Conservation (phyloP, 1,284 basidiomycete genomes). For the Ganoderma leucocontextum region DNA sequence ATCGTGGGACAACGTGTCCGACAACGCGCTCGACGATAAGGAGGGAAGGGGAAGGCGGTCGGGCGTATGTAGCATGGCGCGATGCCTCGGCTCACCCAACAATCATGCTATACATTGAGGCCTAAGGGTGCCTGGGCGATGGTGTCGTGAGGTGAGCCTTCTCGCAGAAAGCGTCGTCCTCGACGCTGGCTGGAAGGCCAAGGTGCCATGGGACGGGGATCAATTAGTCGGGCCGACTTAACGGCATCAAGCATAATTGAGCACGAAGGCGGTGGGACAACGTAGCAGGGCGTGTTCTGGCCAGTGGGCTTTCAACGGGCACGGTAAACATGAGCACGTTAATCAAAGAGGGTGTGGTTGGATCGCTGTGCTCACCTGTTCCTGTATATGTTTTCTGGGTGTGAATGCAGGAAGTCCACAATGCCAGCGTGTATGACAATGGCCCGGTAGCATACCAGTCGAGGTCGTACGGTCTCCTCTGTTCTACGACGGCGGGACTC, state of each 20-base stretch:
- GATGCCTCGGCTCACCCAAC: background rate
- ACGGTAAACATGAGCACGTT: background rate
- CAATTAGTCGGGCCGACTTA: background rate
- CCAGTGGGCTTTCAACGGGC: background rate
- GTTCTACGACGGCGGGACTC: background rate
- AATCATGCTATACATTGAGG: background rate
- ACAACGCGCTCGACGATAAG: slow-evolving; percentile 10
- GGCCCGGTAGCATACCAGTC: background rate
- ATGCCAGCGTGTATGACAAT: background rate
- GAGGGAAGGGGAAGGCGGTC: slow-evolving; percentile 9
- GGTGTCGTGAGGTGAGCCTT: background rate
- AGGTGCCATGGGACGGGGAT: background rate
- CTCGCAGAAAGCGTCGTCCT: background rate
- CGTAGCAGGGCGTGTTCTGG: background rate
- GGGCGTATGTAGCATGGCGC: background rate
- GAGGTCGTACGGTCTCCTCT: background rate
- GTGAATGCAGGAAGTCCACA: background rate
- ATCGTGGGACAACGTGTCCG: slow-evolving; percentile 10
- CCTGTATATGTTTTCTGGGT: background rate
- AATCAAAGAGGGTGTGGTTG: background rate
- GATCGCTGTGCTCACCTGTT: background rate
- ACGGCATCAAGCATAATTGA: slow-evolving; percentile 1
- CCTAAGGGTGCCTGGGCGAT: background rate
- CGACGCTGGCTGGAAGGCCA: background rate
- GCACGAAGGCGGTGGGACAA: background rate